phyloP scores from a whole-genome alignment of 495 filamentous ascomycete species.

The Sabuloglossum arenarium region DNA sequence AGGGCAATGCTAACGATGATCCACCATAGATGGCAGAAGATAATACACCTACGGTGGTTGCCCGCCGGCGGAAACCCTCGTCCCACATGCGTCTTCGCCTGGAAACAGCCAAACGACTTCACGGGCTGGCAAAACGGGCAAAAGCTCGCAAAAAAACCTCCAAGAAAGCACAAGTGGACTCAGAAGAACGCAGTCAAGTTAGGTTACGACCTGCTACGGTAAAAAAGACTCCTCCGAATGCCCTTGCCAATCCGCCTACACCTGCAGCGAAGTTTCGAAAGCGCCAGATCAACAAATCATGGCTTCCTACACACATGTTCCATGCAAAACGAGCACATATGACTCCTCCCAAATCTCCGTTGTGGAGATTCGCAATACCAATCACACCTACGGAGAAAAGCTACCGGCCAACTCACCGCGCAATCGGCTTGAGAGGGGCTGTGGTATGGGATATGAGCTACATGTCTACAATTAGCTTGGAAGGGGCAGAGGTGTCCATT shows the following conservation, averaged over 20 bases:
- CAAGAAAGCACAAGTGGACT: constrained; percentile 10
- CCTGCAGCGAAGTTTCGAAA: constrained; percentile 57
- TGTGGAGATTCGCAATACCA: constrained; percentile 81
- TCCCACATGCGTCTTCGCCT: constrained; percentile 55
- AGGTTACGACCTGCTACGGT: constrained; percentile 38
- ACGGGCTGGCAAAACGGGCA: constrained; percentile 31
- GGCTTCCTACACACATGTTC: constrained; percentile 88
- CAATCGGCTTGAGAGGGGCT: constrained; percentile 41
- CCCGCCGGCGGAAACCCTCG: constrained; percentile 47
- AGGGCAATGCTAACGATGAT: constrained; percentile 2
- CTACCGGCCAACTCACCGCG: constrained; percentile 72
- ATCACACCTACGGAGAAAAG: constrained; percentile 72
- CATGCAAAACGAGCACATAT: constrained; percentile 85
- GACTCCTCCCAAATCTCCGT: constrained; percentile 50
- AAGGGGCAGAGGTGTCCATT: constrained; percentile 41
- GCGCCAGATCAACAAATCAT: constrained; percentile 72
- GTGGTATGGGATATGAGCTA: constrained; percentile 93
- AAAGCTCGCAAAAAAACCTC: constrained; percentile 31
- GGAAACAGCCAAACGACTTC: constrained; percentile 58
- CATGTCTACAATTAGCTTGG: constrained; percentile 64
- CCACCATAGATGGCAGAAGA: constrained; percentile 48
- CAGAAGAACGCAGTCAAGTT: not conserved
- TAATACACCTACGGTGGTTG: constrained; percentile 69
- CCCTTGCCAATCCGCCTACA: constrained; percentile 41
- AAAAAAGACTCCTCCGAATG: constrained; percentile 30